Evolutionary conservation across 352 stramenopile species (phyloP).

Genomic region (Albugo candida): DNA sequence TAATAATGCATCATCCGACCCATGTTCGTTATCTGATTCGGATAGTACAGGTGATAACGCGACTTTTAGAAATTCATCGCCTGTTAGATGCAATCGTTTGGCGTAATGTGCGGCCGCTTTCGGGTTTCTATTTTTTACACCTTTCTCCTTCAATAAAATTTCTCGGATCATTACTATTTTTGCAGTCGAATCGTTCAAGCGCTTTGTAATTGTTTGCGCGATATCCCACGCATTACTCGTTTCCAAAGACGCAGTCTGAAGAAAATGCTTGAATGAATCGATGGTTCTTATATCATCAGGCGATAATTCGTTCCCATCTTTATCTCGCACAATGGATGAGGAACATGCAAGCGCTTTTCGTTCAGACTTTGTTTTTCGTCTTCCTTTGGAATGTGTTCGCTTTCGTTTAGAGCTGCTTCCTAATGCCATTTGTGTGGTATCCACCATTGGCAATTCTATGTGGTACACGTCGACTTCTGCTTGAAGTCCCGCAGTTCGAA

Average conservation of each 20-base stretch:
- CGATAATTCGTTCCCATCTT: background rate
- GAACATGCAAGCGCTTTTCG: conserved; percentile 14
- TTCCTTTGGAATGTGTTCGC: conserved; percentile 8
- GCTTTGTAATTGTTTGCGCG: conserved; percentile 30
- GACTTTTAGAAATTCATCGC: conserved; percentile 14
- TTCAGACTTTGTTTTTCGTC: conserved; percentile 29
- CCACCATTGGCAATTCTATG: too few species aligned
- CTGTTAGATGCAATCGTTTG: conserved; percentile 20
- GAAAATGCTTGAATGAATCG: conserved; percentile 9
- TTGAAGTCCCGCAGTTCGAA: too few species aligned
- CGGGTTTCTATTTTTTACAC: conserved; percentile 1
- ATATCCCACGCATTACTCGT: conserved; percentile 36
- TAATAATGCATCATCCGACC: too few species aligned
- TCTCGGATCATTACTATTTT: conserved; percentile 16
- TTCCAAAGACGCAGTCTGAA: conserved; percentile 8
- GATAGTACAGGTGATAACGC: conserved; percentile 3
- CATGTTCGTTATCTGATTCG: too few species aligned
- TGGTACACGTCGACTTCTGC: too few species aligned
- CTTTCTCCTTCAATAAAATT: conserved; percentile 18
- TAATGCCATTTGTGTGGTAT: too few species aligned
- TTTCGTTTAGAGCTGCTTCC: background rate
- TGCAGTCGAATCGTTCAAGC: conserved; percentile 16
- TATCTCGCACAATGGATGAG: background rate
- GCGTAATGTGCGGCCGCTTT: conserved; percentile 47
- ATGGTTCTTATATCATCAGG: background rate